Evolutionary conservation across 176 grass and related monocot species (phyloP).

Genomic region (Raddia guianensis): DNA sequence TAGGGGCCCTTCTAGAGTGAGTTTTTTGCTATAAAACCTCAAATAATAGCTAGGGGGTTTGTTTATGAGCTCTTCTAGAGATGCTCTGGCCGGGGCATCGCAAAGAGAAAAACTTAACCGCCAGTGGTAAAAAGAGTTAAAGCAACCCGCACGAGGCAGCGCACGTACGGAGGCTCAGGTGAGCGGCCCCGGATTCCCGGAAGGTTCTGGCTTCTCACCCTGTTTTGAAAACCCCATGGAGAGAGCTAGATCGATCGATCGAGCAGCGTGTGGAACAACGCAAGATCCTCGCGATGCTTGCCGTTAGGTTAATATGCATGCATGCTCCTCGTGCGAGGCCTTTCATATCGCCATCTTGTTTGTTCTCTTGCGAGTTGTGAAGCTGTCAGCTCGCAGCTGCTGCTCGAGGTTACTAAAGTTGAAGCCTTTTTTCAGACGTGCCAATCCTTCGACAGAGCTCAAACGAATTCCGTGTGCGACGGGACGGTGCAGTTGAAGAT

Average conservation of each 20-base stretch:
- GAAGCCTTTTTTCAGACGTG: conserved; percentile 13
- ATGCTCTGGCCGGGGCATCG: no score
- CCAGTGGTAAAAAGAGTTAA: no score
- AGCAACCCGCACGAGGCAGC: no score
- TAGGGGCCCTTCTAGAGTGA: no score
- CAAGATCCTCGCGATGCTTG: not conserved
- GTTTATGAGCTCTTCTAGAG: no score
- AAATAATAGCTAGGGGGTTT: no score
- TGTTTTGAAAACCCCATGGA: not conserved
- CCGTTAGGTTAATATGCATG: not conserved
- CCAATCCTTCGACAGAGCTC: conserved; percentile 17
- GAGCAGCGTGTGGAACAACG: conserved; percentile 9
- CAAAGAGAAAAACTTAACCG: no score
- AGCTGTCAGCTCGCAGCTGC: not conserved
- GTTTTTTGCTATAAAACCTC: no score
- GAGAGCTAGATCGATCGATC: not conserved
- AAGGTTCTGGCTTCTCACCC: no score
- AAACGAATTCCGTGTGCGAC: not conserved
- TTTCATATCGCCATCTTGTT: not conserved
- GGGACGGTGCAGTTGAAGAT: not conserved
- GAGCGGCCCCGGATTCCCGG: no score
- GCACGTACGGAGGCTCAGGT: no score
- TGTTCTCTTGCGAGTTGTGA: not conserved
- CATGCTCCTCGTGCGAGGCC: conserved; percentile 22
- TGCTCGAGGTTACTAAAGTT: not conserved